phyloP scores from a whole-genome alignment of 2,329 filamentous ascomycete genomes.

The Podosphaera aphanis region DNA sequence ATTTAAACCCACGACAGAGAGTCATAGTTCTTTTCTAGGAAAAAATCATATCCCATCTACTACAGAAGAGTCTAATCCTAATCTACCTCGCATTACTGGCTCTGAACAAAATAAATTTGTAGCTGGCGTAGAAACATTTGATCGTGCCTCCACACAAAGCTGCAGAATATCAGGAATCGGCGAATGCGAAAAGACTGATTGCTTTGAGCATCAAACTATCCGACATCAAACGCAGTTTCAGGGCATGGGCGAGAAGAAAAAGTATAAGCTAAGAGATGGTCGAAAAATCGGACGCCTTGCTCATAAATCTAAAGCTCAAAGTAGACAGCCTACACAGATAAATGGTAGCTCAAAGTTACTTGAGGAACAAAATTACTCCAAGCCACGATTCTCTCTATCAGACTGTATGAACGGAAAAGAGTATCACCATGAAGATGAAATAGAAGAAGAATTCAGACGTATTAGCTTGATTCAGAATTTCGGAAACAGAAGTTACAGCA shows the following conservation, averaged over 20 bases:
- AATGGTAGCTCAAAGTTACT: not conserved
- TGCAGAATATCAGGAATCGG: not conserved
- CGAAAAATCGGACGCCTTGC: not conserved
- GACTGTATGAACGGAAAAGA: conserved; percentile 4
- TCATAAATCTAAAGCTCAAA: not conserved
- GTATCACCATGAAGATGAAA: not conserved
- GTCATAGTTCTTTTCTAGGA: not conserved
- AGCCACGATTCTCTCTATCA: not conserved
- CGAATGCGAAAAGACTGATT: not conserved
- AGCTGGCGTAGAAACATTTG: not conserved
- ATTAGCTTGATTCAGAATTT: conserved; percentile 3
- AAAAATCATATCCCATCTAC: not conserved
- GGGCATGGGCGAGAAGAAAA: not conserved
- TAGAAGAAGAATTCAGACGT: not conserved
- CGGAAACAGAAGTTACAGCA: not conserved
- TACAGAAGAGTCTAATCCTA: not conserved
- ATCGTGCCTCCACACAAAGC: not conserved
- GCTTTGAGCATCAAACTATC: not conserved
- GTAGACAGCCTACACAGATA: not conserved
- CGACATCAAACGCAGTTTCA: not conserved
- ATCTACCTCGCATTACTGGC: not conserved
- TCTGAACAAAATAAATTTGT: not conserved
- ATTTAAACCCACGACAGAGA: not conserved
- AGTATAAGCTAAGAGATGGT: not conserved
- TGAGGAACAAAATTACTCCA: not conserved